A percentile compares a stretch with the other conserved stretches of the same genome.
These are phyloP conservation scores for Tympanopsis confertula DNA, from an alignment of 2,329 filamentous ascomycete genomes.

Conservation along the genomic window DNA sequence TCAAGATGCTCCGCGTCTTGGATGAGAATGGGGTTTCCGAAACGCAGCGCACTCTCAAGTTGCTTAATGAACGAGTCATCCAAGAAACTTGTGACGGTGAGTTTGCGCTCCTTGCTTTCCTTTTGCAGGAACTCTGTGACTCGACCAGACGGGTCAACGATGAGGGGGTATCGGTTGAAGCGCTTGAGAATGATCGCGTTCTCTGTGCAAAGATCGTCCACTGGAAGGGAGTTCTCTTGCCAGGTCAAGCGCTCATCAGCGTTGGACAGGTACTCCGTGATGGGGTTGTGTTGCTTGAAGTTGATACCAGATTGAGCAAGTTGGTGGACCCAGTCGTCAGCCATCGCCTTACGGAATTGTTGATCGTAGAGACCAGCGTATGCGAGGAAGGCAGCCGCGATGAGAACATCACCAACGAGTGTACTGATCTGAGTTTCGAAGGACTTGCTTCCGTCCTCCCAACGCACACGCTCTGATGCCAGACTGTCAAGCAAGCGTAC, in stretches of 20 bases:
- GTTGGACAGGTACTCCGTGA: conserved; percentile 92
- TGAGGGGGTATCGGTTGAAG: conserved; percentile 95
- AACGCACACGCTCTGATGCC: conserved; percentile 82
- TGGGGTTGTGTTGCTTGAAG: conserved; percentile 85
- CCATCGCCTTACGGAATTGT: conserved; percentile 93
- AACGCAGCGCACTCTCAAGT: conserved; percentile 88
- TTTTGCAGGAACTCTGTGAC: conserved; percentile 92
- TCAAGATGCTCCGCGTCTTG: conserved; percentile 96
- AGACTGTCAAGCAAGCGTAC: conserved; percentile 87
- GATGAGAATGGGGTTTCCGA: conserved; percentile 96
- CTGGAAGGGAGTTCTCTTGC: conserved; percentile 87
- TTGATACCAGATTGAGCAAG: conserved; percentile 83
- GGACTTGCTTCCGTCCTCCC: conserved; percentile 95
- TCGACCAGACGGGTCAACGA: conserved; percentile 92
- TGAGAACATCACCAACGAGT: conserved; percentile 85
- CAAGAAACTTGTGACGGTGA: conserved; percentile 95
- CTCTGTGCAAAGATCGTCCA: conserved; percentile 95
- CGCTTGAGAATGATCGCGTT: conserved; percentile 95
- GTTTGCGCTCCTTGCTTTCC: conserved; percentile 81
- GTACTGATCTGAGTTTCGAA: conserved; percentile 98
- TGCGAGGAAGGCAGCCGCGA: conserved; percentile 92
- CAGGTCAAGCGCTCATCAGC: conserved; percentile 89
- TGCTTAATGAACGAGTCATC: conserved; percentile 98
- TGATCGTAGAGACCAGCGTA: conserved; percentile 97
- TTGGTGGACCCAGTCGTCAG: conserved; percentile 94